phyloP scores from a whole-genome alignment of 441 rosid genomes.

The Corymbia citriodora region DNA sequence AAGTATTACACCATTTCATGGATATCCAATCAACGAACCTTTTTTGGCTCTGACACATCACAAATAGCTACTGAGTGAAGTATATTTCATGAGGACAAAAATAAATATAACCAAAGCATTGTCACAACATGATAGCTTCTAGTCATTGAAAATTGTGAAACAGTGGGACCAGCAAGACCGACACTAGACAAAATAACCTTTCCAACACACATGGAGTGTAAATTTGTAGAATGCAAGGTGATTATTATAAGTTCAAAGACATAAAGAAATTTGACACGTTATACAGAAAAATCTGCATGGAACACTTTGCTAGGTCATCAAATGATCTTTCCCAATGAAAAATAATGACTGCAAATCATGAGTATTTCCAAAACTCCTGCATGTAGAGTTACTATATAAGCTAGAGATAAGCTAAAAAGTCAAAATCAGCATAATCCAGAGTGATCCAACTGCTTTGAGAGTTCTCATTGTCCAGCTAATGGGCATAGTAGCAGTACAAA shows the following conservation, averaged over 20 bases:
- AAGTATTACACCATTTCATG: neutral
- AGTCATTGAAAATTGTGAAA: neutral
- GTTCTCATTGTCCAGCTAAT: conserved; percentile 49
- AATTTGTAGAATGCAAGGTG: neutral
- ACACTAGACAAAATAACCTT: neutral
- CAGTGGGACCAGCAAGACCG: neutral
- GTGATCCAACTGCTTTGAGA: conserved; percentile 69
- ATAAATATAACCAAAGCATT: neutral
- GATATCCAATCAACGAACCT: neutral
- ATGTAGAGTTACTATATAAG: too few species aligned
- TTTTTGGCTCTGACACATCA: neutral
- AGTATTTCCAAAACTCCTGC: neutral
- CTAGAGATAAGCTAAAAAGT: too few species aligned
- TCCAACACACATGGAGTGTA: neutral
- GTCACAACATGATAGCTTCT: neutral
- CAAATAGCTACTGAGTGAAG: neutral
- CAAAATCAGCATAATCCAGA: too few species aligned
- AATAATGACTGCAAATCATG: neutral
- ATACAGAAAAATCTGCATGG: neutral
- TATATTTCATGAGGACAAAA: neutral
- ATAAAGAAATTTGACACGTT: neutral
- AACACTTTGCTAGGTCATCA: neutral
- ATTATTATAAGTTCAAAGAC: neutral
- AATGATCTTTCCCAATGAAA: neutral
- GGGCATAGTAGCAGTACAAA: conserved; percentile 70